Conservation (phyloP, 495 filamentous ascomycete genomes). For the Hypomontagnella submonticulosa region DNA sequence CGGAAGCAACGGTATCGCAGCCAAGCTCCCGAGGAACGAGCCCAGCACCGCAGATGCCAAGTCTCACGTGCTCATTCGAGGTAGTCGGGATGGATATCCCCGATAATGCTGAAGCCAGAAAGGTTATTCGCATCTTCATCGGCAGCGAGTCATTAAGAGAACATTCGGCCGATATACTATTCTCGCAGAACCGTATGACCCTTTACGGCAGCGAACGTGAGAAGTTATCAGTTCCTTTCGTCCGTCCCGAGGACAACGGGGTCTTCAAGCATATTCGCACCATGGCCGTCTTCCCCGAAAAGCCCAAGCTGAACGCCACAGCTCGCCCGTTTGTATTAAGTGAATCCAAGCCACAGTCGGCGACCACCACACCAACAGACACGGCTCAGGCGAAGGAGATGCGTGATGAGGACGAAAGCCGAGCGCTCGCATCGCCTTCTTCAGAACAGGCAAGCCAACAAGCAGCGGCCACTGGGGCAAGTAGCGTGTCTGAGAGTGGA, state of each 20-base stretch:
- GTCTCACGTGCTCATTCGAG: slow-evolving; percentile 79
- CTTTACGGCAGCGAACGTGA: slow-evolving; percentile 87
- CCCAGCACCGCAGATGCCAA: slow-evolving; percentile 81
- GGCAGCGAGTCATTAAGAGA: slow-evolving; percentile 88
- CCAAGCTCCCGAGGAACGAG: slow-evolving; percentile 77
- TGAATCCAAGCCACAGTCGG: slow-evolving; percentile 45
- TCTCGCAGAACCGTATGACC: slow-evolving; percentile 88
- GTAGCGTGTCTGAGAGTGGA: slow-evolving; percentile 55
- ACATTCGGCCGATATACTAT: slow-evolving; percentile 89
- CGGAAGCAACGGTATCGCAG: slow-evolving; percentile 86
- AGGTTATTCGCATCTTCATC: slow-evolving; percentile 79
- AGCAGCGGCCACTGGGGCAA: slow-evolving; percentile 43
- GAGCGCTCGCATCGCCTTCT: slow-evolving; percentile 43
- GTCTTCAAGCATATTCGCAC: slow-evolving; percentile 81
- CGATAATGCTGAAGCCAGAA: slow-evolving; percentile 59
- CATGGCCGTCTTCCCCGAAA: slow-evolving; percentile 60
- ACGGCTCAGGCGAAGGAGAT: slow-evolving; percentile 21
- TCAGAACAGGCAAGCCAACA: slow-evolving; percentile 49
- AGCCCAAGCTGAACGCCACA: slow-evolving; percentile 60
- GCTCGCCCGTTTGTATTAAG: slow-evolving; percentile 60
- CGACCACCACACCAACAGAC: slow-evolving; percentile 34
- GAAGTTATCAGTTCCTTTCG: slow-evolving; percentile 91
- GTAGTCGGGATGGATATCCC: slow-evolving; percentile 66
- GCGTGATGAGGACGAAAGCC: slow-evolving; percentile 34
- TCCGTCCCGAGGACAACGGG: slow-evolving; percentile 88